A percentile compares a stretch with the other conserved stretches of the same genome.
phyloP scores from a whole-genome alignment of 1,139 yeast genomes.

The Taiozyma sp. region DNA sequence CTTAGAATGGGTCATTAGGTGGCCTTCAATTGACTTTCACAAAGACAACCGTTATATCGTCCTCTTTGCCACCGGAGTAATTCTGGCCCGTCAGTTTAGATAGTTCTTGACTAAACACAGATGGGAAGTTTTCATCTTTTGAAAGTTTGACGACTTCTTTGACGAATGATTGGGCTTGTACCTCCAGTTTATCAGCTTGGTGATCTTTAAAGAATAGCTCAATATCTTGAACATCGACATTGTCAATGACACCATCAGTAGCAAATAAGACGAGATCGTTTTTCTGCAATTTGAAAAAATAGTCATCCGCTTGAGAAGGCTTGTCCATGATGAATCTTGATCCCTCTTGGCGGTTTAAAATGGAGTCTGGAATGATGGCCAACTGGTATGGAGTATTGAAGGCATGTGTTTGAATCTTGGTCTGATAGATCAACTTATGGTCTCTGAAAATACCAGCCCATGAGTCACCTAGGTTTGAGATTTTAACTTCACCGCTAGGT shows the following conservation, averaged over 20 bases:
- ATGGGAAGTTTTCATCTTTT: constrained; percentile 66
- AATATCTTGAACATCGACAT: constrained; percentile 69
- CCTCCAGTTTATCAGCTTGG: constrained; percentile 33
- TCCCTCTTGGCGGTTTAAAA: constrained; percentile 48
- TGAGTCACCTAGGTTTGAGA: constrained; percentile 90
- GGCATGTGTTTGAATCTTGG: constrained; percentile 76
- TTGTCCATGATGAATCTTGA: constrained; percentile 51
- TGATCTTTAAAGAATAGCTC: constrained; percentile 52
- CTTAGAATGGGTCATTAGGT: not conserved
- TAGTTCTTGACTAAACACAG: constrained; percentile 84
- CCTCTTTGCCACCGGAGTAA: constrained; percentile 90
- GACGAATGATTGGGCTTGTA: constrained; percentile 55
- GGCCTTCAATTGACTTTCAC: constrained; percentile 43
- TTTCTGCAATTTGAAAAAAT: constrained; percentile 41
- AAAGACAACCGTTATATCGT: constrained; percentile 82
- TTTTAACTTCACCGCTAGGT: constrained; percentile 46
- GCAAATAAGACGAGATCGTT: constrained; percentile 80
- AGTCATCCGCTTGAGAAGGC: constrained; percentile 42
- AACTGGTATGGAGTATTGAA: constrained; percentile 92
- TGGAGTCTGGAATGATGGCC: constrained; percentile 70
- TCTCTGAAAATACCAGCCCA: constrained; percentile 86
- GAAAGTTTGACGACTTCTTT: constrained; percentile 63
- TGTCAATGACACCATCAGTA: constrained; percentile 93
- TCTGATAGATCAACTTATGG: constrained; percentile 55
- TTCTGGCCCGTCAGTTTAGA: constrained; percentile 61